phyloP scores from a whole-genome alignment of 2,329 filamentous ascomycete species.

The Diaporthe sp. region DNA sequence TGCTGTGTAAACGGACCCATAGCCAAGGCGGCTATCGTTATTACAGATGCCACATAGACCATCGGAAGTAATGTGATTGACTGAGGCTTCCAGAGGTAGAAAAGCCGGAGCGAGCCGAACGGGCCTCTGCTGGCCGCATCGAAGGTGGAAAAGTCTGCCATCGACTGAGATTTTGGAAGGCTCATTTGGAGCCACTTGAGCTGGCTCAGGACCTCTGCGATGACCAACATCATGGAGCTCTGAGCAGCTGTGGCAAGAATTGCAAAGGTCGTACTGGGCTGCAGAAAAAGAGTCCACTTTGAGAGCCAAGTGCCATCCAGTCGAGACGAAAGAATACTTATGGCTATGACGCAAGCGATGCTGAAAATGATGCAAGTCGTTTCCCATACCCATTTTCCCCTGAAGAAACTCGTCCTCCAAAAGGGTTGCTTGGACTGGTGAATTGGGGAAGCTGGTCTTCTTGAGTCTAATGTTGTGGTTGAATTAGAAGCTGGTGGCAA shows the following conservation, averaged over 20 bases:
- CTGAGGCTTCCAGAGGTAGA: not conserved
- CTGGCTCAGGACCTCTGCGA: not conserved
- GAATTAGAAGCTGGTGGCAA: not conserved
- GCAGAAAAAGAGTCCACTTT: not conserved
- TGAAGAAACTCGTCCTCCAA: not conserved
- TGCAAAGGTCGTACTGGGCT: not conserved
- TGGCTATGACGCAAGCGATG: not conserved
- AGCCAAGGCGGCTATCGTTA: not conserved
- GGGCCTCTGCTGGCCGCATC: not conserved
- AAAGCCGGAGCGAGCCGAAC: not conserved
- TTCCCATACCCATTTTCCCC: not conserved
- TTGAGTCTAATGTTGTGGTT: not conserved
- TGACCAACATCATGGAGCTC: not conserved
- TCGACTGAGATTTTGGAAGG: not conserved
- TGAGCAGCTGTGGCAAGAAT: not conserved
- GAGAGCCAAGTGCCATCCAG: not conserved
- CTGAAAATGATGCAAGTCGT: not conserved
- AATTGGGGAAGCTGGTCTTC: not conserved
- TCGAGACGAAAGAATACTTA: not conserved
- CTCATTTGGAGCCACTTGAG: slow-evolving; percentile 3
- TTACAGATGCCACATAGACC: not conserved
- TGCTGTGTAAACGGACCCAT: not conserved
- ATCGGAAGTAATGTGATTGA: not conserved
- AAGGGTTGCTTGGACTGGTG: not conserved
- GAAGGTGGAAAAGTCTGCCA: not conserved